phyloP scores from a whole-genome alignment of 106 monocot species.

The Platanthera zijinensis region DNA sequence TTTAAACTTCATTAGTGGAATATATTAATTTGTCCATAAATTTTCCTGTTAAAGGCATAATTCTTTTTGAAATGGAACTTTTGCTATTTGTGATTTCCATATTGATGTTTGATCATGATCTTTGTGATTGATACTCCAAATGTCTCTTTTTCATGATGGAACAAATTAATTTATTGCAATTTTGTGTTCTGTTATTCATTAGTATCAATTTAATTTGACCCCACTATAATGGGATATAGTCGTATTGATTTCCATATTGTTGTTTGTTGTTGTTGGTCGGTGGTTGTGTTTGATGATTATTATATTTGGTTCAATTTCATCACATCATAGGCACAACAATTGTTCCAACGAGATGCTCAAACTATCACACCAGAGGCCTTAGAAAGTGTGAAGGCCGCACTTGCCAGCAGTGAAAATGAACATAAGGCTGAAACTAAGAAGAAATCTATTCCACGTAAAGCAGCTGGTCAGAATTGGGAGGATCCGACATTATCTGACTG shows the following conservation, averaged over 20 bases:
- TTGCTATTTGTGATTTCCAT: not conserved
- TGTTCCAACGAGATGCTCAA: constrained; percentile 91
- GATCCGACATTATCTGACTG: constrained; percentile 88
- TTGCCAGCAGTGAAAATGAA: constrained; percentile 73
- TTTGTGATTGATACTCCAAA: not conserved
- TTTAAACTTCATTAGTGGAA: no score
- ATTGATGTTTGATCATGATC: not conserved
- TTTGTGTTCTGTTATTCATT: not conserved
- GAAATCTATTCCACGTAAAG: constrained; percentile 83
- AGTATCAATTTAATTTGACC: not conserved
- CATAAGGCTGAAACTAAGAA: constrained; percentile 75
- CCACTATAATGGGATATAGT: no score
- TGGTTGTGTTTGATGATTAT: not conserved
- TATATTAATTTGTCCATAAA: no score
- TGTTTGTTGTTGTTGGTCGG: no score
- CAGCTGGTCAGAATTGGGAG: constrained; percentile 88
- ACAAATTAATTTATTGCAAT: not conserved
- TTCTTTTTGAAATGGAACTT: not conserved
- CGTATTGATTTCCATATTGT: no score
- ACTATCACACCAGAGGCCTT: constrained; percentile 87
- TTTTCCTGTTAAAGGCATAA: not conserved
- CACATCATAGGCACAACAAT: constrained; percentile 64
- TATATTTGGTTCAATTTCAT: not conserved
- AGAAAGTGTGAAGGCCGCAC: constrained; percentile 88
- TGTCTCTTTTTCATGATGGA: not conserved